Percentiles rank a stretch among this genome's conserved stretches.
phyloP scores from a whole-genome alignment of 2,329 filamentous ascomycete genomes.

The Fusarium clavum region DNA sequence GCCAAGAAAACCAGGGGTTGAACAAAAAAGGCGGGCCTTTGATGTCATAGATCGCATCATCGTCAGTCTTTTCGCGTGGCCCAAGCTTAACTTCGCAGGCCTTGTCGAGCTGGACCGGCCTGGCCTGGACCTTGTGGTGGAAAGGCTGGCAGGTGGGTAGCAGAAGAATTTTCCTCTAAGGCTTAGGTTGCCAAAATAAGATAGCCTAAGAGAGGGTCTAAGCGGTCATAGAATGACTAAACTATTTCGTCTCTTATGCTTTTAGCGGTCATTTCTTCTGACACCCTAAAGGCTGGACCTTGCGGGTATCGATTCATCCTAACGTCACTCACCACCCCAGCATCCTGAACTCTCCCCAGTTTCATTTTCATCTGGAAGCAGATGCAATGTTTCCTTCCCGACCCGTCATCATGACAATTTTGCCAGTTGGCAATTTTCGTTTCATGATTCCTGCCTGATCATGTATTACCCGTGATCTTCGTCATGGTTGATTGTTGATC shows the following conservation, averaged over 20 bases:
- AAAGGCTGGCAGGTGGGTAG: not conserved
- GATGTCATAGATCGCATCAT: conserved; percentile 47
- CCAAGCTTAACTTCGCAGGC: conserved; percentile 24
- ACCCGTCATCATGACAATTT: conserved; percentile 27
- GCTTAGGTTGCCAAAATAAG: too few species aligned
- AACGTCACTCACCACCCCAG: conserved; percentile 25
- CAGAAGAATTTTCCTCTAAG: too few species aligned
- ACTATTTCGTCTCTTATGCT: too few species aligned
- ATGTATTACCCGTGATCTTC: conserved; percentile 2
- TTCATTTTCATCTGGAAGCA: conserved; percentile 13
- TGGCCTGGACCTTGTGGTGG: not conserved
- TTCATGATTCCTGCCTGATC: conserved; percentile 10
- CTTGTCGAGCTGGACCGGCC: conserved; percentile 37
- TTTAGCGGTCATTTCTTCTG: too few species aligned
- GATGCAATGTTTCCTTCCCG: conserved; percentile 9
- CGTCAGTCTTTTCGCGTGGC: conserved; percentile 12
- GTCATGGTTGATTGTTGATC: not conserved
- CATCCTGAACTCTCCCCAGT: conserved; percentile 7
- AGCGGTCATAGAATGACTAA: too few species aligned
- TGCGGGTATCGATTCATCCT: conserved; percentile 1
- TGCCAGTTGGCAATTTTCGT: not conserved
- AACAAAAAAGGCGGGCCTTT: conserved; percentile 29
- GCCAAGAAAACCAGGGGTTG: conserved; percentile 30
- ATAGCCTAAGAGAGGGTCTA: too few species aligned
- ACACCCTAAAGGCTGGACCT: not conserved